These are phyloP conservation scores for Leishmania lainsoni DNA, from an alignment of 208 protist genomes.

Conservation along the genomic window DNA sequence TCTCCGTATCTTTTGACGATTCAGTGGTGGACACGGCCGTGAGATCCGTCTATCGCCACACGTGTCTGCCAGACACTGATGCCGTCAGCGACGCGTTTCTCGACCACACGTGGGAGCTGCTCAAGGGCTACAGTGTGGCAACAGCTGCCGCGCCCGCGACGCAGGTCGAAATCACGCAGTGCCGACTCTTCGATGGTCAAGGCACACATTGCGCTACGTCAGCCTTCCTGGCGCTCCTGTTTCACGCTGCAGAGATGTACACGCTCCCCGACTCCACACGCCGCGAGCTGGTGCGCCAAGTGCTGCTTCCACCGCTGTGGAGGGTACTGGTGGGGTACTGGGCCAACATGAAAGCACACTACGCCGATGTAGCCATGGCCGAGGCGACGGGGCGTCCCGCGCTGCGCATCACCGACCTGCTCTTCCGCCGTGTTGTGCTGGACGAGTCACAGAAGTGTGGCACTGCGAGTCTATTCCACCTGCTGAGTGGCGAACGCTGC, in stretches of 20 bases:
- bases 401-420: slow-evolving; percentile 36
- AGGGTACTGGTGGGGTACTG: slow-evolving; percentile 13
- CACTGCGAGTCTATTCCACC: slow-evolving; percentile 30
- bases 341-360: slow-evolving; percentile 15
- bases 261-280: slow-evolving; percentile 5
- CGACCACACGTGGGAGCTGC: slow-evolving; percentile 29
- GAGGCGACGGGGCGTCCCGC: slow-evolving; percentile 22
- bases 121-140: slow-evolving; percentile 12
- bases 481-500: slow-evolving; percentile 35
- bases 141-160: not conserved
- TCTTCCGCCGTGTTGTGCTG: slow-evolving; percentile 57
- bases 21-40: not conserved
- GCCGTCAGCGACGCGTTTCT: slow-evolving; percentile 23
- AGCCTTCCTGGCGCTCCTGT: slow-evolving; percentile 5
- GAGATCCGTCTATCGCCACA: not conserved
- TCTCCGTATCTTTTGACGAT: not conserved
- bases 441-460: slow-evolving; percentile 66
- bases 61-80: not conserved
- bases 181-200: not conserved
- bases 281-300: slow-evolving; percentile 17
- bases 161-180: not conserved
- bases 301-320: slow-evolving; percentile 29
- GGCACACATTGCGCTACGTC: not conserved
- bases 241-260: slow-evolving; percentile 1
- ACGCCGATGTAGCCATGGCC: slow-evolving; percentile 9